A percentile compares a stretch with the other conserved stretches of the same genome.
These are phyloP conservation scores for Maudiozyma humilis DNA, from an alignment of 1,139 yeast species.

Conservation along the genomic window DNA sequence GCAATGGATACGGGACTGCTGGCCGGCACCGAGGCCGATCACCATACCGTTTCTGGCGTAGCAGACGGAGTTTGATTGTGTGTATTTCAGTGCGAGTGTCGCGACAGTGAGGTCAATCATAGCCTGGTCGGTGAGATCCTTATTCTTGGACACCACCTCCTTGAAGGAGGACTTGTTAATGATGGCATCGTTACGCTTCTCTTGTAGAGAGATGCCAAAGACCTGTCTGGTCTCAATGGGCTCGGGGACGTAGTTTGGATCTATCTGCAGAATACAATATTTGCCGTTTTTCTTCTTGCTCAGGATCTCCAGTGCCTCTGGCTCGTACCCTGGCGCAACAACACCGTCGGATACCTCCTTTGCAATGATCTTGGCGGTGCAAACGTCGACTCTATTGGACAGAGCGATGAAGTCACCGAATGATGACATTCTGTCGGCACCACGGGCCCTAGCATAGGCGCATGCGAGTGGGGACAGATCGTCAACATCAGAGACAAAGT, in stretches of 20 bases:
- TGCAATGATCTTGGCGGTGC: slow-evolving; percentile 94
- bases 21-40: slow-evolving; percentile 97
- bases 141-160: slow-evolving; percentile 84
- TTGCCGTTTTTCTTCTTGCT: slow-evolving; percentile 93
- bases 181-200: slow-evolving; percentile 95
- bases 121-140: slow-evolving; percentile 84
- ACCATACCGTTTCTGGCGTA: slow-evolving; percentile 99
- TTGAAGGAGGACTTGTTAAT: slow-evolving; percentile 81
- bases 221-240: slow-evolving; percentile 84
- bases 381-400: slow-evolving; percentile 89
- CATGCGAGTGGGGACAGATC: slow-evolving; percentile 92
- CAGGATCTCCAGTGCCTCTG: slow-evolving; percentile 83
- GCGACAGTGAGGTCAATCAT: slow-evolving; percentile 90
- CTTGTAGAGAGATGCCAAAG: slow-evolving; percentile 89
- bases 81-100: slow-evolving; percentile 91
- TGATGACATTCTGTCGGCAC: slow-evolving; percentile 99
- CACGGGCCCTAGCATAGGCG: slow-evolving; percentile 98
- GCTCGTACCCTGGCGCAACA: slow-evolving; percentile 92
- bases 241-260: slow-evolving; percentile 86
- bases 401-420: slow-evolving; percentile 98
- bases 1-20: slow-evolving; percentile 98
- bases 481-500: slow-evolving; percentile 90
- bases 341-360: slow-evolving; percentile 98
- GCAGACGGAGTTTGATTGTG: slow-evolving; percentile 96
- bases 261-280: slow-evolving; percentile 92